Conservation (phyloP, 1,284 basidiomycete species). For the Trametes polyzona region DNA sequence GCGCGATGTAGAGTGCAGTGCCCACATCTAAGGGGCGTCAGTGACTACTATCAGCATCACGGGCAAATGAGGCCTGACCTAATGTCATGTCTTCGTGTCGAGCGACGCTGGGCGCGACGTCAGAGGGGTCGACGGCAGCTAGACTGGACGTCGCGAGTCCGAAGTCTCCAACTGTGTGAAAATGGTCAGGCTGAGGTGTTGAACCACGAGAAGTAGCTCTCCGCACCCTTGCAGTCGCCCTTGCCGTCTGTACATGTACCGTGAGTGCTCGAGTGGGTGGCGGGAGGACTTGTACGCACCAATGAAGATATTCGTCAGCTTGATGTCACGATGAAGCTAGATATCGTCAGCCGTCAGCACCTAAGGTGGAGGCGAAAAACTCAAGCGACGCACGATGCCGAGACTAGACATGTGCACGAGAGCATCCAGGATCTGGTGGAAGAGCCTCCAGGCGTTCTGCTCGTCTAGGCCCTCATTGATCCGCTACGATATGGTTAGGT, state of each 20-base stretch:
- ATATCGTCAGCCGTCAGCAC: constrained; percentile 11
- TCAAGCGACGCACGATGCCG: constrained; percentile 65
- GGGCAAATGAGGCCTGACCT: constrained; percentile 46
- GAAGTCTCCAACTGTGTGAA: constrained; percentile 80
- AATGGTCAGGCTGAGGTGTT: background rate
- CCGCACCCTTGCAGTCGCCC: constrained; percentile 86
- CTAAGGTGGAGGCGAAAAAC: background rate
- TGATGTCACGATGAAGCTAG: constrained; percentile 90
- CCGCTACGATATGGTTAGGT: constrained; percentile 45
- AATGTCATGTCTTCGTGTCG: constrained; percentile 74
- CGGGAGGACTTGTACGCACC: constrained; percentile 52
- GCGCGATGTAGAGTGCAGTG: constrained; percentile 92
- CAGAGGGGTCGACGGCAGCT: constrained; percentile 72
- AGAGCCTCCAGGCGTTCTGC: constrained; percentile 88
- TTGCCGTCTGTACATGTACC: constrained; percentile 63
- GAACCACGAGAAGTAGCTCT: background rate
- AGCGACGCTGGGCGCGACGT: constrained; percentile 52
- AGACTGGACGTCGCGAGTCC: constrained; percentile 88
- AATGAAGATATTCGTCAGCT: constrained; percentile 91
- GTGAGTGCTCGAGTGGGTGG: background rate
- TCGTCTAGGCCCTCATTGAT: constrained; percentile 82
- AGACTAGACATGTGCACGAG: constrained; percentile 89
- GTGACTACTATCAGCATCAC: no score
- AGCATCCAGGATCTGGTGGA: constrained; percentile 93
- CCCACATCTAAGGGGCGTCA: constrained; percentile 76